Evolutionary conservation across 768 basidiomycete genomes (phyloP).

Genomic region (Calvatia gigantea): DNA sequence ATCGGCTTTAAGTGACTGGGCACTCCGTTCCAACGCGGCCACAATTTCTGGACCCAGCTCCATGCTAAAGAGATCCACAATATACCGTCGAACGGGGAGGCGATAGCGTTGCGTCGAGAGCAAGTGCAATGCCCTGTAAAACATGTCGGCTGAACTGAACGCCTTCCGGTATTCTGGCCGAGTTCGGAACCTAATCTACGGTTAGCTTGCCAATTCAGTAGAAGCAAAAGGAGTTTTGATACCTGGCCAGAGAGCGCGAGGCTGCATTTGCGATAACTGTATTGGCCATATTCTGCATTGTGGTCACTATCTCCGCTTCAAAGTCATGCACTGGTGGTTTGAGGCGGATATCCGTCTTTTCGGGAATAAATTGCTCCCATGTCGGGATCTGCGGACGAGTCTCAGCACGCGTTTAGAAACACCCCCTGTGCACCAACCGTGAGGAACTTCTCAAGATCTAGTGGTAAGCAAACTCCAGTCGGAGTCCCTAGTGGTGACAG

Average conservation of each 20-base stretch:
- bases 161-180: slow-evolving; percentile 69
- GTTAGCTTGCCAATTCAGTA: background rate
- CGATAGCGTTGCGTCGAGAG: slow-evolving; percentile 90
- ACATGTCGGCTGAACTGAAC: slow-evolving; percentile 75
- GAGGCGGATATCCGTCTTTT: slow-evolving; percentile 44
- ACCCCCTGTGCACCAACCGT: slow-evolving; percentile 47
- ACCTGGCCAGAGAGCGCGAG: slow-evolving; percentile 86
- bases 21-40: slow-evolving; percentile 48
- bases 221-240: slow-evolving; percentile 19
- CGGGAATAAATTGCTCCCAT: slow-evolving; percentile 47
- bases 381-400: slow-evolving; percentile 53
- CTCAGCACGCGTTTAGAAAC: background rate
- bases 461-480: slow-evolving; percentile 88
- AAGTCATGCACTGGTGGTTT: slow-evolving; percentile 61
- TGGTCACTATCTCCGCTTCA: slow-evolving; percentile 82
- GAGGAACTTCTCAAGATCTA: slow-evolving; percentile 78
- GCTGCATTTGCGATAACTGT: slow-evolving; percentile 95
- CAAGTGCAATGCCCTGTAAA: slow-evolving; percentile 82
- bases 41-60: slow-evolving; percentile 66
- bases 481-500: slow-evolving; percentile 80
- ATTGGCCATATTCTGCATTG: slow-evolving; percentile 92
- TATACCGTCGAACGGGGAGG: slow-evolving; percentile 87
- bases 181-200: slow-evolving; percentile 63
- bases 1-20: slow-evolving; percentile 42
- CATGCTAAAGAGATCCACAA: slow-evolving; percentile 89